Base-by-base conservation (phyloP, 495 filamentous ascomycete genomes). In the Geopyxis carbonaria region DNA sequence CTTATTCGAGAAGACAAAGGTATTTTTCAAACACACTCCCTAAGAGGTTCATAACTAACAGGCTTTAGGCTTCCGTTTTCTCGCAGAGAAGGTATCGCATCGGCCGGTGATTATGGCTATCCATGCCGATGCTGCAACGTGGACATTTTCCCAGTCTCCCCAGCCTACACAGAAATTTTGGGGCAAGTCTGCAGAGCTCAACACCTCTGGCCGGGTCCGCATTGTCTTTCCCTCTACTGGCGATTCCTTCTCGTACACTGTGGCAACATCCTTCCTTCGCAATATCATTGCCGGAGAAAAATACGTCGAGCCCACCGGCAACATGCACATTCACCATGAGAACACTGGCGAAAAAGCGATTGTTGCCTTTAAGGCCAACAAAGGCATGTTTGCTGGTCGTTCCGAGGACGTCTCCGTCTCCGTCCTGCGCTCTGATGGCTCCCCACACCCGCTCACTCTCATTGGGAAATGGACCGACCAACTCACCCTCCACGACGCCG, bases 281-380 rank as follows among this genome's bases (percentile, higher is more conserved):
- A 97, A 97, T 51, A 82, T 97, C 44, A 89, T 97, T 46, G 86
- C 89, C 38, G 89, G 89, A 19, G 89, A 97, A 62, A 95, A 94
- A 61, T 97, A 95, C 55, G 78, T 94, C 22, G 89, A 97, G 60
- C 89, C 89, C 1, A 81, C 93, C 7, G 84, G 84, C 13, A 78
- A 70, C 37, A 80, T 95, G 73, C 69, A 73, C 13, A 70, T 97
- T 18, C 58, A 66, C 32, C 80, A 85, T 56, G 91, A 97, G 45
- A 72, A 69, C 6, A 79, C 75, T 0, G 83, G 89, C 5, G 71
- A 75, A 44, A 81, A 79, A 55, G 76, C 82, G 5, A 66, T 75
- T 16, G 71, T 80, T 21, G 80, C 83, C 45, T 97, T 97, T 61
- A 89, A 91, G 49, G 65, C 76, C 18, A 85, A 85, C 48, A 55